A percentile compares a stretch with the other conserved stretches of the same genome.
phyloP scores from a whole-genome alignment of 1,284 basidiomycete genomes.

The Prillingera fragicola region DNA sequence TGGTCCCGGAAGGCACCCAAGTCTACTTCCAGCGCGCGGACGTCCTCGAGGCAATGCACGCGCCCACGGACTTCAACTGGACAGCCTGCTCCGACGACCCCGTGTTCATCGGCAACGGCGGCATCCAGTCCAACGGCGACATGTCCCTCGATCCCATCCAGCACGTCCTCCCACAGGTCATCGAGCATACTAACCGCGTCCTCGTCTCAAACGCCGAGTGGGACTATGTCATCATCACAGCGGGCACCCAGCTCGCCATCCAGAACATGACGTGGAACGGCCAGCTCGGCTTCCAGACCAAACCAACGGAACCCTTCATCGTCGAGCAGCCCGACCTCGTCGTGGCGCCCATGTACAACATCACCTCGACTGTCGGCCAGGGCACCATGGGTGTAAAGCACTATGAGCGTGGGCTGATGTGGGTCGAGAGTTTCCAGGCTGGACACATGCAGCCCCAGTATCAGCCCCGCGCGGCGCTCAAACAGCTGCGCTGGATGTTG shows the following conservation, averaged over 20 bases:
- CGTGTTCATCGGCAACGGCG: constrained; percentile 52
- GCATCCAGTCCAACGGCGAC: constrained; percentile 49
- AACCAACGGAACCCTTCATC: constrained; percentile 11
- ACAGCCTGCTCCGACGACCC: constrained; percentile 57
- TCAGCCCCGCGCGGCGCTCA: constrained; percentile 10
- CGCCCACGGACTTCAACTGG: constrained; percentile 60
- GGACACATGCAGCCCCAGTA: constrained; percentile 21
- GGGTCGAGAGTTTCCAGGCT: constrained; percentile 18
- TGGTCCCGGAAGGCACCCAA: neutral
- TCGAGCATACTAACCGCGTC: constrained; percentile 61
- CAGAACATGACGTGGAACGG: constrained; percentile 38
- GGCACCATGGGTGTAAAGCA: constrained; percentile 17
- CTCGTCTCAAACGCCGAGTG: constrained; percentile 62
- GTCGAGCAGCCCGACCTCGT: constrained; percentile 9
- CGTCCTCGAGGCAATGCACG: constrained; percentile 68
- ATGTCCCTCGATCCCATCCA: constrained; percentile 55
- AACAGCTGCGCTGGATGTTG: constrained; percentile 18
- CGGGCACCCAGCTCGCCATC: constrained; percentile 28
- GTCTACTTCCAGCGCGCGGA: constrained; percentile 64
- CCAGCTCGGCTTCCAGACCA: constrained; percentile 18
- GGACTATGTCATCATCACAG: constrained; percentile 29
- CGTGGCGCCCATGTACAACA: too few relatives aligned
- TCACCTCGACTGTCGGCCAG: too few relatives aligned
- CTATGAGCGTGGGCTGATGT: constrained; percentile 21
- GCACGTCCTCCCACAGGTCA: constrained; percentile 21